A percentile compares a stretch with the other conserved stretches of the same genome.
phyloP scores from a whole-genome alignment of 352 stramenopile genomes.

The Phytopythium mirpurense region DNA sequence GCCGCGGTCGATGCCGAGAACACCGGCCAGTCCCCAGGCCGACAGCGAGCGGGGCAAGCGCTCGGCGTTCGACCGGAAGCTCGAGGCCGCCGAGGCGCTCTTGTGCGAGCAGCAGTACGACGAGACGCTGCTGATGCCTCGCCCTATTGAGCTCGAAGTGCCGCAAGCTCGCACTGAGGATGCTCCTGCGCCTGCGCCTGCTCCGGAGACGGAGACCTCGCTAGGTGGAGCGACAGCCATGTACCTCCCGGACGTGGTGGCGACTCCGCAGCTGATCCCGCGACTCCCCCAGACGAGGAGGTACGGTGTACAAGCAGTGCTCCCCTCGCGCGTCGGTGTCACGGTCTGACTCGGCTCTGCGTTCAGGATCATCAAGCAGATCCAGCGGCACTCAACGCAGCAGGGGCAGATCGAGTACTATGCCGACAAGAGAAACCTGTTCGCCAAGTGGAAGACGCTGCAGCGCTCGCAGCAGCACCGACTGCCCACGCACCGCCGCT shows the following conservation, averaged over 20 bases:
- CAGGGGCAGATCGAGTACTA: constrained; percentile 65
- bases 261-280: constrained; percentile 38
- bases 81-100: constrained; percentile 51
- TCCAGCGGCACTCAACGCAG: constrained; percentile 45
- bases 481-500: neutral
- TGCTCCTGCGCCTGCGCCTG: neutral
- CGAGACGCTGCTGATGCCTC: constrained; percentile 8
- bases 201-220: neutral
- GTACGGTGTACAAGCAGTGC: constrained; percentile 14
- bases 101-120: constrained; percentile 38
- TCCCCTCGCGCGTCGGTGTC: neutral
- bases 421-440: constrained; percentile 64
- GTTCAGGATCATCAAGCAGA: constrained; percentile 53
- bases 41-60: constrained; percentile 24
- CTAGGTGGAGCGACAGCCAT: constrained; percentile 7
- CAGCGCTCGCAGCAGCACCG: constrained; percentile 54
- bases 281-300: constrained; percentile 55
- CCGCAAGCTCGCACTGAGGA: neutral
- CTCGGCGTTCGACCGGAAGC: constrained; percentile 45
- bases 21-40: constrained; percentile 11
- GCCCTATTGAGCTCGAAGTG: neutral
- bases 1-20: constrained; percentile 24
- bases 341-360: neutral
- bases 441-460: constrained; percentile 71
- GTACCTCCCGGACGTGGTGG: constrained; percentile 22